phyloP scores from a whole-genome alignment of 768 basidiomycete genomes.

The Suillus ampliporus region DNA sequence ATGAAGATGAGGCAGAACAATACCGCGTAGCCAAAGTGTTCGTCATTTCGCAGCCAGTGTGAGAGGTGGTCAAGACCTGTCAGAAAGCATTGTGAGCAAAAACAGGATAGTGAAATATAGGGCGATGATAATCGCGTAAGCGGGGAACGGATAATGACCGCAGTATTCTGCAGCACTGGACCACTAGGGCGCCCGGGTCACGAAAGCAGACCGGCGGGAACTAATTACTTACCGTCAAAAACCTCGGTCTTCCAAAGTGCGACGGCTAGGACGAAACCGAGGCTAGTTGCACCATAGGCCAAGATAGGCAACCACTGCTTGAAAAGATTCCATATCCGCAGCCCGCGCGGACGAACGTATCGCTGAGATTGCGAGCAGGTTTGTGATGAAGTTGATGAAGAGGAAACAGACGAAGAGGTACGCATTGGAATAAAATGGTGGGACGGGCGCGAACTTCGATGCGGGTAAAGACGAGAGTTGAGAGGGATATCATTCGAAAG shows the following conservation, averaged over 20 bases:
- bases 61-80: constrained; percentile 84
- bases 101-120: constrained; percentile 3
- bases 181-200: constrained; percentile 1
- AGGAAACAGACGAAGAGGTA: constrained; percentile 12
- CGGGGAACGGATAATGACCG: not conserved
- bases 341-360: constrained; percentile 51
- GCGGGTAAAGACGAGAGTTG: constrained; percentile 17
- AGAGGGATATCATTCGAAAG: constrained; percentile 27
- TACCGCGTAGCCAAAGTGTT: constrained; percentile 74
- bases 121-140: constrained; percentile 1
- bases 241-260: constrained; percentile 84
- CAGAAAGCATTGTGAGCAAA: constrained; percentile 9
- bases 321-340: constrained; percentile 62
- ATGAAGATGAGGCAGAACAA: constrained; percentile 85
- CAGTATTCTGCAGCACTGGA: constrained; percentile 3
- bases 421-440: constrained; percentile 30
- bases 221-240: constrained; percentile 68
- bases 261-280: constrained; percentile 81
- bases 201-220: constrained; percentile 9
- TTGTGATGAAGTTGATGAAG: constrained; percentile 10
- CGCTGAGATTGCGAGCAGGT: constrained; percentile 29
- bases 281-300: constrained; percentile 75
- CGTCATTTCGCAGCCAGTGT: constrained; percentile 74
- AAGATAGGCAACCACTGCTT: constrained; percentile 81
- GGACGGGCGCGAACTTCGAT: constrained; percentile 21